Conservation (phyloP, 495 filamentous ascomycete genomes). For the Neurospora hispaniola region DNA sequence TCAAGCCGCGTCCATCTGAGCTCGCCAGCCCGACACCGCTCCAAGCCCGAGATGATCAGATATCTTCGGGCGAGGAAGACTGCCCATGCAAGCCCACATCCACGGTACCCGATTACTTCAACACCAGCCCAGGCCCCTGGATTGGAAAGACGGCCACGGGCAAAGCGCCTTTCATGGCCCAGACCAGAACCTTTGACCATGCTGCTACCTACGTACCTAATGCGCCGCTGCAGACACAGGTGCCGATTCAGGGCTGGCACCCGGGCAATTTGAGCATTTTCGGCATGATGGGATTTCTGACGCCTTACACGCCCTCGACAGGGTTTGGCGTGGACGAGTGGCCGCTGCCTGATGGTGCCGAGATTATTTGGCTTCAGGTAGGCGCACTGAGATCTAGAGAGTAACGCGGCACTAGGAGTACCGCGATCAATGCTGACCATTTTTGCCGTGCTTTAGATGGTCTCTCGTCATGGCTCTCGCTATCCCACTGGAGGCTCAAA, state of each 20-base stretch:
- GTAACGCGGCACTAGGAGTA: not conserved
- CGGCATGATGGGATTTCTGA: slow-evolving; percentile 38
- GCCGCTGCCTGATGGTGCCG: slow-evolving; percentile 41
- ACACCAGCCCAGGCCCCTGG: slow-evolving; percentile 35
- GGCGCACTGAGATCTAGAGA: slow-evolving; percentile 24
- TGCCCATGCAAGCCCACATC: slow-evolving; percentile 9
- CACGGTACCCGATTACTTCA: slow-evolving; percentile 44
- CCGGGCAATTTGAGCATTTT: slow-evolving; percentile 42
- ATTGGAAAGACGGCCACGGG: slow-evolving; percentile 50
- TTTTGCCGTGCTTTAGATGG: slow-evolving; percentile 46
- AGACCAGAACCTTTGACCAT: slow-evolving; percentile 43
- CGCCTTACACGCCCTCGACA: slow-evolving; percentile 32
- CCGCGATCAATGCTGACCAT: not conserved
- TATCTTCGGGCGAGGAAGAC: not conserved
- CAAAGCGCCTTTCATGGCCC: slow-evolving; percentile 42
- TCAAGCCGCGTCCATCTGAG: not conserved
- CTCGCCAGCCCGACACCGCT: not conserved
- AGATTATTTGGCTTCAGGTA: slow-evolving; percentile 45
- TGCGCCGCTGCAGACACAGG: slow-evolving; percentile 44
- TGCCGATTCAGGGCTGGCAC: slow-evolving; percentile 41
- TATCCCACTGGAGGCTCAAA: slow-evolving; percentile 57
- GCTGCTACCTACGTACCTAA: slow-evolving; percentile 43
- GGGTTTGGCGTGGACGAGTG: slow-evolving; percentile 49
- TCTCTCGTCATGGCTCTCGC: slow-evolving; percentile 71
- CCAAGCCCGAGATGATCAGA: not conserved